phyloP scores from a whole-genome alignment of 257 asterid genomes.

The Anisodus tanguticus region DNA sequence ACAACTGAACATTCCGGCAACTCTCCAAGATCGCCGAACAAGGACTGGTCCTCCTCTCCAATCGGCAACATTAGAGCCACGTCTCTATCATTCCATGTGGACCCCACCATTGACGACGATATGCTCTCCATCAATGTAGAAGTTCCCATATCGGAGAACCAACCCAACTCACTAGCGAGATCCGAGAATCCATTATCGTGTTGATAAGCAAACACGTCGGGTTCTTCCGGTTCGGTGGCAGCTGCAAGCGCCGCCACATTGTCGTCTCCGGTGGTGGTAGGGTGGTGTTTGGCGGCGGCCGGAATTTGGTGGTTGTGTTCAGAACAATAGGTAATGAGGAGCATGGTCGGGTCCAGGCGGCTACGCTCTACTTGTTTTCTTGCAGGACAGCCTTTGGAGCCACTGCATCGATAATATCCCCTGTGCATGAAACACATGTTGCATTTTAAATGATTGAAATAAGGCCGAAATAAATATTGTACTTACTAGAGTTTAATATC shows the following conservation, averaged over 20 bases:
- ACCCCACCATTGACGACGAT: constrained; percentile 47
- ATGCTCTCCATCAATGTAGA: constrained; percentile 51
- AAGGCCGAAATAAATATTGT: background rate
- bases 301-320: constrained; percentile 66
- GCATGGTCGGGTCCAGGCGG: constrained; percentile 75
- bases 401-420: constrained; percentile 84
- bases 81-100: constrained; percentile 55
- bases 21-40: constrained; percentile 83
- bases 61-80: constrained; percentile 55
- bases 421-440: constrained; percentile 55
- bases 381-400: constrained; percentile 83
- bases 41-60: constrained; percentile 70
- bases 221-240: constrained; percentile 40
- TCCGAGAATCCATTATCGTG: constrained; percentile 49
- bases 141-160: constrained; percentile 66
- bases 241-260: background rate
- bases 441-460: background rate
- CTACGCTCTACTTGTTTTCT: constrained; percentile 87
- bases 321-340: constrained; percentile 67
- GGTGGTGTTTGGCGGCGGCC: constrained; percentile 58
- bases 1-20: constrained; percentile 74
- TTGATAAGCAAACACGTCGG: constrained; percentile 40
- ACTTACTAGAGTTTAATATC: background rate
- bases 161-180: constrained; percentile 69
- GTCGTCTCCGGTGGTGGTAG: constrained; percentile 9